Evolutionary conservation across 352 stramenopile species (phyloP), one percentile per base, ranked within the genome.

Genomic region (Thalassiosira pacifica): DNA sequence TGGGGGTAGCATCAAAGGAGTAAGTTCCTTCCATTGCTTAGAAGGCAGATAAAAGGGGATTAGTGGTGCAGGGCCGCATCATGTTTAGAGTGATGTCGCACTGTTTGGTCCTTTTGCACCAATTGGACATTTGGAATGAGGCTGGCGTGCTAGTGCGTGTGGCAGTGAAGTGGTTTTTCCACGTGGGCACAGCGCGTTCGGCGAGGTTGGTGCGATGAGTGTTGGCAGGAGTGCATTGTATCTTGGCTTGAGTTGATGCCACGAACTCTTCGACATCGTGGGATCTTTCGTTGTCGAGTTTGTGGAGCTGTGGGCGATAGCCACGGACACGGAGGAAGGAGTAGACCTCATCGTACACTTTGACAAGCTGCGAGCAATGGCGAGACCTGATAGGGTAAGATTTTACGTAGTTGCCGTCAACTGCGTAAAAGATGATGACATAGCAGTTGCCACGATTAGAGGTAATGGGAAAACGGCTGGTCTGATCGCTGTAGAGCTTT

Each of bases 151-250:
- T 82, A 45, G 19, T 61, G 24, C 40, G 13, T n/a, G 8, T 42
- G 1, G 80, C 63, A 64, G 87, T 72, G 63, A 90, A 90, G 48
- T 88, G 84, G 42, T 90, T 81, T 52, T 90, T 86, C 18, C 67
- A 88, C 16, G 75, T 90, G 16, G 29, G 60, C 48, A 90, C 87
- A 3, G 79, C 79, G n/a, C 68, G 53, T 53, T 90, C 80, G 10
- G 73, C 22, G 9, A 18, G 19, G 57, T 91, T 91, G 40, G 59
- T 45, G 11, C 70, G 59, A 61, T 91, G 82, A 5, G 65, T 74
- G 27, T 63, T 22, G 10, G 72, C 69, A 22, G 77, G 73, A 10
- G 71, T 63, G n/a, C 79, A 63, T 76, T 91, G 85, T 26, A 65
- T 76, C 59, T 76, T 34, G 26, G 78, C 57, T 13, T 79, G 48